A percentile compares a stretch with the other conserved stretches of the same genome.
These are phyloP conservation scores for Lasiodiplodia sp. DNA, from an alignment of 2,329 filamentous ascomycete genomes.

Conservation along the genomic window DNA sequence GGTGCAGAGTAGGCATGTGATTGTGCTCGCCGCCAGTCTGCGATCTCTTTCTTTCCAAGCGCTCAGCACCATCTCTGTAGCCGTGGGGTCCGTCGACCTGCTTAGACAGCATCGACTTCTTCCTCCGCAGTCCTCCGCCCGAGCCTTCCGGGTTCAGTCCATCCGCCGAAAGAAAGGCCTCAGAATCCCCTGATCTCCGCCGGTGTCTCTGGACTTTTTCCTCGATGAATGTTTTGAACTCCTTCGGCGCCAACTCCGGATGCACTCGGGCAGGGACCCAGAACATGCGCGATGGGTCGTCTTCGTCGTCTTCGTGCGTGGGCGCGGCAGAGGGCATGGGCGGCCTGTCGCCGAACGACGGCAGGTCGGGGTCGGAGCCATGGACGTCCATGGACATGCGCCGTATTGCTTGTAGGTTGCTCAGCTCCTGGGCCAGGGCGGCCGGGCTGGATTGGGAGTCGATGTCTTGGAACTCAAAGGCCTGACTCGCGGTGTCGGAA, in stretches of 20 bases:
- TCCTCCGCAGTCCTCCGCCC: conserved; percentile 73
- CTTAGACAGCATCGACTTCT: conserved; percentile 94
- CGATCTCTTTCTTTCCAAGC: conserved; percentile 76
- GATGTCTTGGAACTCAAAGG: conserved; percentile 79
- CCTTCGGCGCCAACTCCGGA: conserved; percentile 91
- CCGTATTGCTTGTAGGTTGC: conserved; percentile 87
- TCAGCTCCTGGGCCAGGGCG: conserved; percentile 89
- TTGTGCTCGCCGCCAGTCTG: conserved; percentile 64
- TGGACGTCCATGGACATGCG: conserved; percentile 94
- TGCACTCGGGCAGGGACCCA: conserved; percentile 97
- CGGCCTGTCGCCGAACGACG: conserved; percentile 68
- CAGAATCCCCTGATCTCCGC: conserved; percentile 75
- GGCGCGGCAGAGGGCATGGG: conserved; percentile 73
- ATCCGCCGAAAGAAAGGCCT: conserved; percentile 66
- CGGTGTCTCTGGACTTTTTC: conserved; percentile 91
- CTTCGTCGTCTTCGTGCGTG: conserved; percentile 72
- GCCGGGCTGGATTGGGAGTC: conserved; percentile 90
- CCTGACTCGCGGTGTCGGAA: conserved; percentile 59
- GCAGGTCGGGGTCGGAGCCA: conserved; percentile 74
- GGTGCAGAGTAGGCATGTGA: conserved; percentile 65
- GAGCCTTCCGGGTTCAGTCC: conserved; percentile 63
- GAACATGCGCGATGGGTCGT: conserved; percentile 85
- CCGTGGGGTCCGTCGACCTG: conserved; percentile 82
- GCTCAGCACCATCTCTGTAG: conserved; percentile 85
- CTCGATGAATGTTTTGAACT: conserved; percentile 96